Evolutionary conservation across 1,284 basidiomycete species (phyloP).

Genomic region (Ganoderma multipileum): DNA sequence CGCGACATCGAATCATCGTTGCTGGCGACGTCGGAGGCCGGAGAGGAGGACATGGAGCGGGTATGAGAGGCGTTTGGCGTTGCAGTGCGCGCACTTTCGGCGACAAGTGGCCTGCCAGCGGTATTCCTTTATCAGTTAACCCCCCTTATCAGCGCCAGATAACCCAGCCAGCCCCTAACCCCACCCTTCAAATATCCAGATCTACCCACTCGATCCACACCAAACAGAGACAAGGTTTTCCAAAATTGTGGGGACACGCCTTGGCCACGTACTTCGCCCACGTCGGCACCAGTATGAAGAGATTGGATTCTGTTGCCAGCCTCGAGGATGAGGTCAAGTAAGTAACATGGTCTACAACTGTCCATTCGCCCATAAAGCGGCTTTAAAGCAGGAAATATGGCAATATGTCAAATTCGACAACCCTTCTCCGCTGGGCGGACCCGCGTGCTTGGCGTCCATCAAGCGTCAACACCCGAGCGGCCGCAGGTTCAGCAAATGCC

Average conservation of each 20-base stretch:
- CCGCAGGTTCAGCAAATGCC: not conserved
- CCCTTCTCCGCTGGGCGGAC: slow-evolving; percentile 1
- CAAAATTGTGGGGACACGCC: not conserved
- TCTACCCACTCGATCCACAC: not conserved
- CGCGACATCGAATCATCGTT: slow-evolving; percentile 31
- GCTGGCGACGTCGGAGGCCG: slow-evolving; percentile 29
- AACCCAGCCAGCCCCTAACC: slow-evolving; percentile 1
- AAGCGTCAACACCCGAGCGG: slow-evolving; percentile 20
- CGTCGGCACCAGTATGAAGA: not conserved
- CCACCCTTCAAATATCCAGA: not conserved
- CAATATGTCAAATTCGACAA: not conserved
- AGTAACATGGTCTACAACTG: not conserved
- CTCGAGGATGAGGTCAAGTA: not conserved
- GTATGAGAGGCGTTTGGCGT: slow-evolving; percentile 11
- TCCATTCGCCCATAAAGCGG: not conserved
- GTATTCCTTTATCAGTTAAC: slow-evolving; percentile 1
- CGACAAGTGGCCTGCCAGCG: not conserved
- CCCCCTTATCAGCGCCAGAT: not conserved
- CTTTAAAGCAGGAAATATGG: not conserved
- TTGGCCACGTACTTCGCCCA: not conserved
- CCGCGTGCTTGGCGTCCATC: slow-evolving; percentile 22
- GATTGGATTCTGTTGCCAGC: not conserved
- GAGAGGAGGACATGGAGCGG: slow-evolving; percentile 29
- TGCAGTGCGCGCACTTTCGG: not conserved
- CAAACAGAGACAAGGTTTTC: not conserved